These are phyloP conservation scores for Colletotrichum horii DNA, from an alignment of 2,329 filamentous ascomycete species.

Conservation along the genomic window DNA sequence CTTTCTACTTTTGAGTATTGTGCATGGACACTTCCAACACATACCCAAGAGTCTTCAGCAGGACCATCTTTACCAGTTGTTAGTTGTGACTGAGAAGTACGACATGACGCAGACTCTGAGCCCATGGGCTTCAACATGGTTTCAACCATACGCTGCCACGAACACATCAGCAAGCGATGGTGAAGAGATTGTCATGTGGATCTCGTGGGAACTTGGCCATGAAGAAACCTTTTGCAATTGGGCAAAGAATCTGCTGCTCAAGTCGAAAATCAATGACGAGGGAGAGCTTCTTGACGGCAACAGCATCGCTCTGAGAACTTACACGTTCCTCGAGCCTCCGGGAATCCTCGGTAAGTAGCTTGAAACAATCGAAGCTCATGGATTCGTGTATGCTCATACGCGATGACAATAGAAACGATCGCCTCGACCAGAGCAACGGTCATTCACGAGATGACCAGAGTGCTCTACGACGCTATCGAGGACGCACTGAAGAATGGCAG, in stretches of 20 bases:
- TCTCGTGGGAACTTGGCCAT: background rate
- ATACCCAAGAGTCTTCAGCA: background rate
- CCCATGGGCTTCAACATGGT: background rate
- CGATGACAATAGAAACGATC: background rate
- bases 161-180: rapidly evolving
- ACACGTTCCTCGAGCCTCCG: background rate
- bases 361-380: background rate
- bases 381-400: background rate
- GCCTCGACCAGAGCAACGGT: background rate
- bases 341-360: background rate
- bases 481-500: background rate
- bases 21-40: background rate
- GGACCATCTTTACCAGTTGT: background rate
- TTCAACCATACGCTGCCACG: background rate
- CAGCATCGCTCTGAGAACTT: background rate
- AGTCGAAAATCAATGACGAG: background rate
- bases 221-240: rapidly evolving
- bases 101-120: background rate
- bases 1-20: background rate
- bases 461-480: background rate
- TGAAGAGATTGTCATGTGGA: background rate
- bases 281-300: background rate
- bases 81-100: background rate
- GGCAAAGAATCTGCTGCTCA: background rate
- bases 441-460: background rate